Evolutionary conservation across 345 rosid species (phyloP), one percentile per base, ranked within the genome.

Genomic region (Pistacia vera): DNA sequence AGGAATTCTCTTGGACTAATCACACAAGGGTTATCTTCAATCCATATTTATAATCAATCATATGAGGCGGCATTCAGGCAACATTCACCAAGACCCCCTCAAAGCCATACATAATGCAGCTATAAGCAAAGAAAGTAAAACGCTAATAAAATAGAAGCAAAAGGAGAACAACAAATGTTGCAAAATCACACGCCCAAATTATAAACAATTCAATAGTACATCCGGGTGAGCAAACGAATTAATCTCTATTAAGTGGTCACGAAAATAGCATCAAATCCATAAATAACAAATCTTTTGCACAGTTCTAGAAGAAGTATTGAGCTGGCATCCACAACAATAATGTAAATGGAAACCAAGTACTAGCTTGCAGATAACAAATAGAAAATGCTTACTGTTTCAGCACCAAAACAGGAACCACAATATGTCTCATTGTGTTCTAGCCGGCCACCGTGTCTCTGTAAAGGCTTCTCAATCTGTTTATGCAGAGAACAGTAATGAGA

Each of bases 391-490:
- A 97, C 98, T 49, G 82, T 61, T 86, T 97, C 96, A 54, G 97
- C 93, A 70, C 99, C 98, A 82, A 86, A 92, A 77, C 98, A 97
- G 61, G 98, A 97, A 68, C 98, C 97, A 76, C 99, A 92, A 67
- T 91, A 97, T 30, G 97, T 97, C 80, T 94, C 97, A 65, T 97
- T 97, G 83, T 94, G 98, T 86, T 85, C 97, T 69, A 96, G 91
- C 89, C 99, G 87, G 57, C 98, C 98, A 81, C 98, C 98, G 85
- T 96, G 99, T 83, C 84, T 89, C 84, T 96, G 98, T 78, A 96
- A 81, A 68, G 99, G 95, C 36, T 90, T 94, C 59, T 94, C 99
- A 83, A 94, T 87, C 98, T 92, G 87, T 76, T 59, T 64, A 83
- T 83, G 61, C 70, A 77, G 30, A 59, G 78, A 68, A 68, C 70